These are phyloP conservation scores for Ploettnerulaceae sp. DNA, from an alignment of 2,329 filamentous ascomycete species.

Conservation along the genomic window DNA sequence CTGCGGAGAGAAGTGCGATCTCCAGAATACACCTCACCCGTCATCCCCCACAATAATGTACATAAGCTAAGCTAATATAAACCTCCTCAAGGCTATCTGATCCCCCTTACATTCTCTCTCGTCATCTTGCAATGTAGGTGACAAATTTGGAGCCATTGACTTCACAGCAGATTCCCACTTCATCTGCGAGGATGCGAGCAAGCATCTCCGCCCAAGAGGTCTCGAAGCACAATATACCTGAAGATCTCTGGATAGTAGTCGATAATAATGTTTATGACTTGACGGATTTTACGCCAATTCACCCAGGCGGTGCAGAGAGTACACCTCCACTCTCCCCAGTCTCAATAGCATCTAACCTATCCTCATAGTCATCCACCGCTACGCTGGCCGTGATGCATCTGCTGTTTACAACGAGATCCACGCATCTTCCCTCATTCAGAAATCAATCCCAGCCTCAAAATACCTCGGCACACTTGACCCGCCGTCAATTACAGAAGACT, in stretches of 20 bases:
- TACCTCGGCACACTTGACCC: conserved; percentile 46
- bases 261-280: conserved; percentile 64
- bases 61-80: conserved; percentile 12
- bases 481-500: conserved; percentile 45
- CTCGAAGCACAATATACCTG: conserved; percentile 42
- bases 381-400: conserved; percentile 51
- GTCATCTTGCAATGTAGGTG: neutral
- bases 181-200: conserved; percentile 17
- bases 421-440: conserved; percentile 42
- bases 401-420: conserved; percentile 49
- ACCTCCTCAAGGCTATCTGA: no score
- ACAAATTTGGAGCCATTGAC: conserved; percentile 1
- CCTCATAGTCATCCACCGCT: conserved; percentile 41
- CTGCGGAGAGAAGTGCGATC: no score
- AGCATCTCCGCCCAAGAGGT: conserved; percentile 41
- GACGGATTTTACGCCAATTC: conserved; percentile 59
- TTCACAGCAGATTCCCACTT: neutral
- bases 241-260: conserved; percentile 63
- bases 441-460: conserved; percentile 40
- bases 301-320: conserved; percentile 55
- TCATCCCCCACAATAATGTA: conserved; percentile 13
- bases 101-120: neutral
- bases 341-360: conserved; percentile 5
- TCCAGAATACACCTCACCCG: neutral
- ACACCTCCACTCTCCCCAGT: conserved; percentile 22